Conservation (phyloP, 139 green algal species). For the Chlorella sp. region DNA sequence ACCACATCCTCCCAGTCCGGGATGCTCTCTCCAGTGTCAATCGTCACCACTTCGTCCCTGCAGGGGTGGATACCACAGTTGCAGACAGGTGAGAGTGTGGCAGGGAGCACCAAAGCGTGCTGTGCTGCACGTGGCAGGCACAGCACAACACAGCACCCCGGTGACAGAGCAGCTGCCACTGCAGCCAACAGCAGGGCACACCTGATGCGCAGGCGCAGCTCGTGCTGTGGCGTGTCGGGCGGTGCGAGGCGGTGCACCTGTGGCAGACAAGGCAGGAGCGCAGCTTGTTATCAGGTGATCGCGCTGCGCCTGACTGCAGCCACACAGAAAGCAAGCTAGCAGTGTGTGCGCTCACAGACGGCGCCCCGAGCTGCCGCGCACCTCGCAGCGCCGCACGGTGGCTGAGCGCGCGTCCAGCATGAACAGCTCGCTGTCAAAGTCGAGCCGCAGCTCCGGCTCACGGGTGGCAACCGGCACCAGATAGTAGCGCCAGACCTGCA, state of each 20-base stretch:
- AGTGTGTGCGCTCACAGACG: too few relatives aligned
- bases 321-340: too few relatives aligned
- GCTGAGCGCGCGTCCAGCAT: conserved; percentile 38
- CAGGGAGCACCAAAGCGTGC: too few relatives aligned
- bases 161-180: too few relatives aligned
- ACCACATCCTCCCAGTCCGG: conserved; percentile 37
- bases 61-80: background rate
- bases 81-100: too few relatives aligned
- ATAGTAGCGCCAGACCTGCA: conserved; percentile 19
- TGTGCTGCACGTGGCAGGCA: too few relatives aligned
- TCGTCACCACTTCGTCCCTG: conserved; percentile 37
- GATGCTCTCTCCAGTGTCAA: conserved; percentile 27
- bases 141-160: too few relatives aligned
- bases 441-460: conserved; percentile 33
- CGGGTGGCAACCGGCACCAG: background rate
- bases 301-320: too few relatives aligned
- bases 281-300: too few relatives aligned
- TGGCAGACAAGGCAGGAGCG: too few relatives aligned
- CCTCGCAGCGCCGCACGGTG: background rate
- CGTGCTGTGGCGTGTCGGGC: conserved; percentile 12
- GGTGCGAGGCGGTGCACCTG: conserved; percentile 36
- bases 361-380: too few relatives aligned
- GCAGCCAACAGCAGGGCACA: background rate
- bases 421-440: conserved; percentile 30
- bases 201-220: conserved; percentile 41